A percentile compares a stretch with the other conserved stretches of the same genome.
phyloP scores from a whole-genome alignment of 2,329 filamentous ascomycete species.

The Cytospora piceicola region DNA sequence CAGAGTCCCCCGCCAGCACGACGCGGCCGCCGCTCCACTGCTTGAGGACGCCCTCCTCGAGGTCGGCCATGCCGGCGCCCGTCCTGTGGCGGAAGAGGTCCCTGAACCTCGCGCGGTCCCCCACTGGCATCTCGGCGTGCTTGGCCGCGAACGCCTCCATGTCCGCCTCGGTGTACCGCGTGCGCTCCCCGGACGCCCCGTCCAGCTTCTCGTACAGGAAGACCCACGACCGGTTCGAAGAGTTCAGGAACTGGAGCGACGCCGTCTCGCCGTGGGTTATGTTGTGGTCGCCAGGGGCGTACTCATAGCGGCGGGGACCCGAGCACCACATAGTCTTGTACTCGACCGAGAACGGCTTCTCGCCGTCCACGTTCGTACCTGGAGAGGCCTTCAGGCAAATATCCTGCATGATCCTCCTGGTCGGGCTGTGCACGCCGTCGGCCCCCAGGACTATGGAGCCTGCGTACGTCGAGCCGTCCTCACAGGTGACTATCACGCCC shows the following conservation, averaged over 20 bases:
- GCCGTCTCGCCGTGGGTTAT: constrained; percentile 39
- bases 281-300: constrained; percentile 34
- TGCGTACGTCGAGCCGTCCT: constrained; percentile 32
- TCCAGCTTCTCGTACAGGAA: constrained; percentile 41
- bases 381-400: constrained; percentile 34
- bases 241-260: constrained; percentile 39
- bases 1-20: constrained; percentile 43
- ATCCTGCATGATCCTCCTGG: constrained; percentile 41
- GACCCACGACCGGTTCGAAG: constrained; percentile 38
- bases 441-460: constrained; percentile 47
- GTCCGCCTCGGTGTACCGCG: constrained; percentile 37
- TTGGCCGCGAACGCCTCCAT: constrained; percentile 36
- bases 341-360: constrained; percentile 39
- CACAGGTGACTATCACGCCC: constrained; percentile 19
- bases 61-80: constrained; percentile 38
- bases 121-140: constrained; percentile 37
- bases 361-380: constrained; percentile 30
- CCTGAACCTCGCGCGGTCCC: constrained; percentile 36
- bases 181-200: constrained; percentile 34
- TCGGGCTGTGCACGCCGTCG: constrained; percentile 48
- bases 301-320: constrained; percentile 34
- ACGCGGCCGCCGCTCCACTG: constrained; percentile 44
- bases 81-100: constrained; percentile 38
- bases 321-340: constrained; percentile 44
- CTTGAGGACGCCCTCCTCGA: constrained; percentile 44